Evolutionary conservation across 345 rosid genomes (phyloP), one percentile per base, ranked within the genome.

Genomic region (Lenwebbia sp.): DNA sequence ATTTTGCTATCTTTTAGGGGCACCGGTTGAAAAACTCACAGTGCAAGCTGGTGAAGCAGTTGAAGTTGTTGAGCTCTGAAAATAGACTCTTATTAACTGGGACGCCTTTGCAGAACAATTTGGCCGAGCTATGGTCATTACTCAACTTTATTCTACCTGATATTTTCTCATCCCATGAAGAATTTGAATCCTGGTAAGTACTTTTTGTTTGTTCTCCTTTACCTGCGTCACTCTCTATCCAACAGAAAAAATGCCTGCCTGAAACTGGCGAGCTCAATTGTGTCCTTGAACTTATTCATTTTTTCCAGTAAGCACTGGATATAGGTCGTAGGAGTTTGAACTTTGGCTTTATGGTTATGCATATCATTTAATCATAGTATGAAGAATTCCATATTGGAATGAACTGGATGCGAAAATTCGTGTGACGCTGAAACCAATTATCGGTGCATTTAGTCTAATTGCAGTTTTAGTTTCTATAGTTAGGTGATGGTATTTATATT

Each of bases 91-190:
- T 97, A 82, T 88, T 97, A 60, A 97, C 98, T 55, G 99, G 99
- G 84, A 97, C 99, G 9, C 99, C 99, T 85, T 90, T 97, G 89
- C 99, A 97, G 86, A 97, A 97, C 89, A 97, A 97, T 89, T 86
- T 96, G 87, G 92, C 98, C 4, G 99, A 97, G 95, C 98, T 97
- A 83, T 97, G 99, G 99, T 94, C 99, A n/a, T 87, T 97, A 91
- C 86, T 97, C 89, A 93, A 97, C 89, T 97, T 97, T 90, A 94
- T 97, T 90, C 88, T 97, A 87, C 99, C 99, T 75, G 99, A 97
- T 90, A 94, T 97, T 86, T 97, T 97, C 87, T 92, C 95, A 70
- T 96, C 99, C 33, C 98, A 91, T 90, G 98, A 92, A 81, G 99
- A 97, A 90, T 97, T 97, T 91, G 96, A 96, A 85, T 96, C 99